Conservation (phyloP, 164 flowering plant genomes). For the Kalanchoe fedtschenkoi region DNA sequence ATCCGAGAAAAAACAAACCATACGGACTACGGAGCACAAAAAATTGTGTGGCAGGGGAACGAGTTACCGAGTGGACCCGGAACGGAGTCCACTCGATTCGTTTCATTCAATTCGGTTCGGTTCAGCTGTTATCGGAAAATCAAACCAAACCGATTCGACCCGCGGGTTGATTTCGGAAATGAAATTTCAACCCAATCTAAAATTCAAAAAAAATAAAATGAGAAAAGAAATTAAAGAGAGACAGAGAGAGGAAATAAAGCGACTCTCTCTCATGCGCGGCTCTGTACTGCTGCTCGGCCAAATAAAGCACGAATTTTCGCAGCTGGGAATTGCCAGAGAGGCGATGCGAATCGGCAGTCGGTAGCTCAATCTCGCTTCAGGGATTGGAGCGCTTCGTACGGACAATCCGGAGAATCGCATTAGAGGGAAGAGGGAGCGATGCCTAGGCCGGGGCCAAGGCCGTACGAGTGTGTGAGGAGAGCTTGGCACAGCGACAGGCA, state of each 20-base stretch:
- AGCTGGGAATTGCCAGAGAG: constrained; percentile 4
- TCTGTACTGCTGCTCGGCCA: constrained; percentile 7
- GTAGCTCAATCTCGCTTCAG: neutral
- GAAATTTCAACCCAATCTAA: too few species aligned
- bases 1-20: too few species aligned
- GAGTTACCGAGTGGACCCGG: too few species aligned
- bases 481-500: constrained; percentile 99
- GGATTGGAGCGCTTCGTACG: neutral
- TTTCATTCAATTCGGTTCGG: too few species aligned
- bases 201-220: too few species aligned
- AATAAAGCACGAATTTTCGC: constrained; percentile 10
- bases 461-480: constrained; percentile 83
- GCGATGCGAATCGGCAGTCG: constrained; percentile 1
- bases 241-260: neutral
- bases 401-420: neutral
- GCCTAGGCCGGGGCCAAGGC: constrained; percentile 98
- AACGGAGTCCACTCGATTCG: too few species aligned
- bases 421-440: constrained; percentile 20
- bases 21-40: too few species aligned
- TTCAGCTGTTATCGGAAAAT: too few species aligned
- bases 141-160: too few species aligned
- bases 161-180: too few species aligned
- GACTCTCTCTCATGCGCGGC: neutral
- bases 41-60: too few species aligned
- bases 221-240: neutral